phyloP scores from a whole-genome alignment of 176 grass and related monocot genomes.

The Aegilops bicornis region DNA sequence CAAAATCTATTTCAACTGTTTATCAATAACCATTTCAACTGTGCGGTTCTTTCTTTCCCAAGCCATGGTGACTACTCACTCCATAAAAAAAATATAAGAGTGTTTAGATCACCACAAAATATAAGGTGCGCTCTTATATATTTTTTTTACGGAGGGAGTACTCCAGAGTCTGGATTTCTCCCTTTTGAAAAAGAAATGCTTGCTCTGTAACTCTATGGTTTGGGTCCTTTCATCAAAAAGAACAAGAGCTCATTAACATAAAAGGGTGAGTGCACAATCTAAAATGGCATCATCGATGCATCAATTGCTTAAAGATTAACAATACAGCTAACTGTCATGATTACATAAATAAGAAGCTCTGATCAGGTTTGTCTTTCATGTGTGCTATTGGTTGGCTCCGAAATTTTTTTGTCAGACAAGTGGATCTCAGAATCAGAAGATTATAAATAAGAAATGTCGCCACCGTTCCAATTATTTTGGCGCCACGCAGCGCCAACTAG shows the following conservation, averaged over 20 bases:
- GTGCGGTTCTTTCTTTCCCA: too few relatives aligned
- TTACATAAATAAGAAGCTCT: background rate
- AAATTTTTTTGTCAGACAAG: background rate
- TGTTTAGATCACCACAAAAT: too few relatives aligned
- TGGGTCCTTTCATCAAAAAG: background rate
- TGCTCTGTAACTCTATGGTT: too few relatives aligned
- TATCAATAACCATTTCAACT: too few relatives aligned
- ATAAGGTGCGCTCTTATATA: too few relatives aligned
- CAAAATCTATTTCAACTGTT: too few relatives aligned
- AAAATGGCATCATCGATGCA: background rate
- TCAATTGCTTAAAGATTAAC: background rate
- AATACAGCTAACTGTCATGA: background rate
- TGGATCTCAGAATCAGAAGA: conserved; percentile 11
- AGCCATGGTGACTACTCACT: too few relatives aligned
- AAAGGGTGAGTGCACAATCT: background rate
- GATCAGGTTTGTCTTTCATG: conserved; percentile 20
- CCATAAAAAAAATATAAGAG: too few relatives aligned
- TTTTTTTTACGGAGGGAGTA: too few relatives aligned
- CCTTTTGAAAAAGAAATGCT: too few relatives aligned
- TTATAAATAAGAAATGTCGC: background rate
- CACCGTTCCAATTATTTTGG: conserved; percentile 16
- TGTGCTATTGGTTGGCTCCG: background rate
- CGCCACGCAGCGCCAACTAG: background rate
- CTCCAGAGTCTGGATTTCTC: too few relatives aligned
- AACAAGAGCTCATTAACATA: background rate